Base-by-base conservation (phyloP, 192 early-diverging fungal genomes). In the Ambispora gerdemannii region DNA sequence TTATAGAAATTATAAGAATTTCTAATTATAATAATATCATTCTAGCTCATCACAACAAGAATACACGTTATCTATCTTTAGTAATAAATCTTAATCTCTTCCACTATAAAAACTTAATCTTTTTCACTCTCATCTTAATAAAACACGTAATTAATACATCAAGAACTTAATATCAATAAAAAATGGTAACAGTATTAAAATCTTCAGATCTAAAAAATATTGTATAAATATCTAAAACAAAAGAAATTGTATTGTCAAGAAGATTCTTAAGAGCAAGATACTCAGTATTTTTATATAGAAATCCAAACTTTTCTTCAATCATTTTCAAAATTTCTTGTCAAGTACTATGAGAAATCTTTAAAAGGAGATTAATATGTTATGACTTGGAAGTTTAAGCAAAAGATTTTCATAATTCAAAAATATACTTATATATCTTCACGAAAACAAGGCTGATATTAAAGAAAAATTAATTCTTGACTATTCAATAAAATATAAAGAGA, bases 191-290 rank as follows among this genome's bases (percentile, higher is more conserved):
- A 4, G 55, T 11, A 11, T 1, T 25, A n/a, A n/a, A 58, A 58
- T 58, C 6, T 24, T 25, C 55, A 25, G 2, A 17, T 25, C 27
- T 0, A 28, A 25, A 4, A 58, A 22, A 27, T 20, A 56, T 6
- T n/a, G 53, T 22, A 56, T 56, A 56, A 22, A 58, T 28, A 58
- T 58, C 55, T 24, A 58, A 25, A 58, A 58, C 55, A 11, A 58
- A 4, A 1, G 55, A 25, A 3, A 58, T 58, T 24, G 27, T 25
- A 24, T 58, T 58, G 27, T 28, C 27, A 1, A 58, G 27, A 24
- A 58, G 55, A 24, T 58, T 25, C 13, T n/a, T 58, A 2, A 58
- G 1, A n/a, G n/a, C n/a, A 24, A 58, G 11, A 24, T 25, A 58
- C 27, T 58, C 55, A 1, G 27, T 24, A 58, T 58, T 24, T 4